Evolutionary conservation across 768 basidiomycete genomes (phyloP).

Genomic region (Calocera cornea): DNA sequence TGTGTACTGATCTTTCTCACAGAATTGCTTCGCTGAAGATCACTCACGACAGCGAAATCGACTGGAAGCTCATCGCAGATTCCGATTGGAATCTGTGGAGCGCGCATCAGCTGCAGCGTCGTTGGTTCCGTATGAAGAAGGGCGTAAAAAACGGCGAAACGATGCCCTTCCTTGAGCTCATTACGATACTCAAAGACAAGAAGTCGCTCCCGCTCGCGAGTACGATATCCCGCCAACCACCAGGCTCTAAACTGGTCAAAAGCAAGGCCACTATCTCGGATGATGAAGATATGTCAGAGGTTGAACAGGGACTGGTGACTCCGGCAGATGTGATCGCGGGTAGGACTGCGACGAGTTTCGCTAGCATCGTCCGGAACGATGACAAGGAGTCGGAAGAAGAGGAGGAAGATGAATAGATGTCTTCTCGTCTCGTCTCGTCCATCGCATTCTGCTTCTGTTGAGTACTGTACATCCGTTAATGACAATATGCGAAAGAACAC

Average conservation of each 20-base stretch:
- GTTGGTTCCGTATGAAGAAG: constrained; percentile 69
- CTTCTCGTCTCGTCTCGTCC: not conserved
- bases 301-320: not conserved
- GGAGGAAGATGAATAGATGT: not conserved
- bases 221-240: not conserved
- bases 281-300: not conserved
- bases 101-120: constrained; percentile 60
- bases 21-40: constrained; percentile 66
- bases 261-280: not conserved
- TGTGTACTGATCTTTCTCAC: constrained; percentile 1
- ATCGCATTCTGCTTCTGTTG: not conserved
- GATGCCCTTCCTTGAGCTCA: constrained; percentile 44
- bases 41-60: constrained; percentile 67
- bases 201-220: constrained; percentile 1
- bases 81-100: constrained; percentile 75
- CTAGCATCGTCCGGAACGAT: not conserved
- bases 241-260: not conserved
- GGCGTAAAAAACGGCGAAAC: constrained; percentile 63
- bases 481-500: too few species aligned
- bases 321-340: not conserved
- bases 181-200: not conserved
- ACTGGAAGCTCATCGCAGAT: constrained; percentile 68
- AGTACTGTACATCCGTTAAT: not conserved
- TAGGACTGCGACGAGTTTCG: not conserved
- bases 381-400: not conserved